These are phyloP conservation scores for Rubia peregrina DNA, from an alignment of 305 asterid species.

Conservation along the genomic window DNA sequence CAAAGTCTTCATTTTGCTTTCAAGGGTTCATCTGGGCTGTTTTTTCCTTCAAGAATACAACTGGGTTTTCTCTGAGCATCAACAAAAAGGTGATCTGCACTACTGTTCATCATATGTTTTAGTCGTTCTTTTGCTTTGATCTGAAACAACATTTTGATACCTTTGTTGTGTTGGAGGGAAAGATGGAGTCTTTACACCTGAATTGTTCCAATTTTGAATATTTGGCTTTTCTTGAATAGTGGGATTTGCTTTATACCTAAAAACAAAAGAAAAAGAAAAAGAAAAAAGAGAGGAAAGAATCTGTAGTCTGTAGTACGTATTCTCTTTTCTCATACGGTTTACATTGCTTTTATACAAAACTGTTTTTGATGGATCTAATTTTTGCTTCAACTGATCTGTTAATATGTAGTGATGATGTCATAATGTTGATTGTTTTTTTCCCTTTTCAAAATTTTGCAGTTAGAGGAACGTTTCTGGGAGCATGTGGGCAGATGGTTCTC, in stretches of 20 bases:
- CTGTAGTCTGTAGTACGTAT: constrained; percentile 20
- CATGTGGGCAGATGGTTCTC: constrained; percentile 9
- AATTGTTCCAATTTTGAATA: constrained; percentile 24
- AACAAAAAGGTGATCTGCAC: constrained; percentile 10
- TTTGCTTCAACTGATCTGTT: constrained; percentile 20
- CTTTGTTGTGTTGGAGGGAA: constrained; percentile 11
- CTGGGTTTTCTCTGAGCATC: constrained; percentile 4
- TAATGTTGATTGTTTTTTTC: constrained; percentile 9
- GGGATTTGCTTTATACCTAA: constrained; percentile 44
- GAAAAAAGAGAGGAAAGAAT: constrained; percentile 25
- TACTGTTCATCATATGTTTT: constrained; percentile 2
- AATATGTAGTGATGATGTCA: constrained; percentile 17
- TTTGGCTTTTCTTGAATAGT: constrained; percentile 37
- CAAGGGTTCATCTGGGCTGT: constrained; percentile 6
- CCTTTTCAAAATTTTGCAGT: constrained; percentile 14
- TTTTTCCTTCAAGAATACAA: background rate
- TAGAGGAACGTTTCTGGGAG: constrained; percentile 14
- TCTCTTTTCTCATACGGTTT: constrained; percentile 20
- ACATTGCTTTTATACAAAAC: background rate
- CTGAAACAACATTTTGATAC: background rate
- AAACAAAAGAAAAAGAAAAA: constrained; percentile 19
- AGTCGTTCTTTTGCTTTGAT: constrained; percentile 5
- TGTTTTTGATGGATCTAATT: constrained; percentile 10
- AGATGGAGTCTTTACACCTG: constrained; percentile 6
- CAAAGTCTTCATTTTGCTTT: constrained; percentile 4